Evolutionary conservation across 139 green algal genomes (phyloP), one percentile per base, ranked within the genome.

Genomic region (Chlorella vulgaris): DNA sequence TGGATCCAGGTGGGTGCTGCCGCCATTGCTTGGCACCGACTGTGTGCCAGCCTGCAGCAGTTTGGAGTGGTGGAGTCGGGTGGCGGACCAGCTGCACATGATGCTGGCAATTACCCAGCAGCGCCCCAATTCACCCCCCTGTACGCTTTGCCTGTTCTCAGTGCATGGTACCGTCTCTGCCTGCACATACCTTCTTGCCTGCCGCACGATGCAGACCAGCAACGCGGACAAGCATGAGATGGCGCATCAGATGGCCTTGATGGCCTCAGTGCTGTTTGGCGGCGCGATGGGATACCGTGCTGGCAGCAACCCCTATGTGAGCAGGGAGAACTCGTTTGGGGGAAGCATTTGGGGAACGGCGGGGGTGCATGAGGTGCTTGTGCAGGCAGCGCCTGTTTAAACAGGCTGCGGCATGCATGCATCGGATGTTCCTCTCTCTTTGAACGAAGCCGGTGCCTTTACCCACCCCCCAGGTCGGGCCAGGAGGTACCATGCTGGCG

Each of bases 211-310:
- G 31, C 67, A 76, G 73, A 77, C 35, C 35, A 26, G 38, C 33
- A 58, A 53, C 47, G 47, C 65, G 0, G 70, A 78, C 35, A 73
- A 69, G 36, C 82, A 86, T 26, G 76, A 86, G 78, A 31, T 84
- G 28, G 82, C 74, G 10, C 82, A 86, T 51, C 82, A 86, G 67
- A 62, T 79, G 13, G 68, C 36, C 69, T 76, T 86, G 33, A 70
- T 86, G 21, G 28, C 43, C 0, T 67, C 43, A 1, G 63, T 86
- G 43, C 61, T 75, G 13, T 82, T 82, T 35, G 43, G 63, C 5
- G 76, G 82, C 4, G 67, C 66, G 26, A 86, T 86, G 82, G 74
- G 77, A 21, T 86, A 86, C 78, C 66, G 82, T 2, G 82, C 82
- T 2, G 62, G 69, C n/a, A 38, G 24, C 21, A 86, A 86, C 67